Evolutionary conservation across 495 filamentous ascomycete genomes (phyloP), one percentile per base, ranked within the genome.

Genomic region (Trichoderma erinaceum): DNA sequence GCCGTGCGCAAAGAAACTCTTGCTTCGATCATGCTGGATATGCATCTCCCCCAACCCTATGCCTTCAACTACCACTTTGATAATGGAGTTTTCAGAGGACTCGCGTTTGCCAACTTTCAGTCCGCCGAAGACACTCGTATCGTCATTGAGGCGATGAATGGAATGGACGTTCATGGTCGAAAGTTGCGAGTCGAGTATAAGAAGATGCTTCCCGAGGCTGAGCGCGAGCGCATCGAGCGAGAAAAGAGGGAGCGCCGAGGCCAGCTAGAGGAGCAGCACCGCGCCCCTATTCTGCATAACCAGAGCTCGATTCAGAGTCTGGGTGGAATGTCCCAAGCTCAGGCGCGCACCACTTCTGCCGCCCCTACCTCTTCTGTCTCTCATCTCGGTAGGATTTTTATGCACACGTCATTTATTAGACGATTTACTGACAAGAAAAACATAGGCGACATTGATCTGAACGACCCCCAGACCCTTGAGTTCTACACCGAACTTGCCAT

Each of bases 1-100:
- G 95, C 95, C 58, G 92, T 97, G 56, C 93, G 97, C 79, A 97
- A 97, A 80, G 95, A 99, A 77, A 90, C 93, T 77, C 84, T 99
- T 52, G 90, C 96, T 21, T 85, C 87, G 68, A 81, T 97, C 71
- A 98, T 99, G 95, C 93, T 91, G 16, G 89, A 96, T 27, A 83
- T 97, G 80, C 88, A 88, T 67, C 84, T 98, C 38, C 95, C 95
- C 1, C 86, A 97, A 48, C 95, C 95, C 0, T 99, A 99, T 75
- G 95, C 95, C 5, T 99, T 99, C 85, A 99, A 99, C 79, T 99
- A 99, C 72, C 95, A 99, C 77, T 99, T 99, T 75, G 95, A 99
- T 75, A 96, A 97, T 73, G 95, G 95, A 25, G 94, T 99, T 23
- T 99, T 99, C 80, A 85, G 95, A 68, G 95, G 95, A 23, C 83